These are phyloP conservation scores for Heritiera fomes DNA, from an alignment of 345 rosid species.

Conservation along the genomic window DNA sequence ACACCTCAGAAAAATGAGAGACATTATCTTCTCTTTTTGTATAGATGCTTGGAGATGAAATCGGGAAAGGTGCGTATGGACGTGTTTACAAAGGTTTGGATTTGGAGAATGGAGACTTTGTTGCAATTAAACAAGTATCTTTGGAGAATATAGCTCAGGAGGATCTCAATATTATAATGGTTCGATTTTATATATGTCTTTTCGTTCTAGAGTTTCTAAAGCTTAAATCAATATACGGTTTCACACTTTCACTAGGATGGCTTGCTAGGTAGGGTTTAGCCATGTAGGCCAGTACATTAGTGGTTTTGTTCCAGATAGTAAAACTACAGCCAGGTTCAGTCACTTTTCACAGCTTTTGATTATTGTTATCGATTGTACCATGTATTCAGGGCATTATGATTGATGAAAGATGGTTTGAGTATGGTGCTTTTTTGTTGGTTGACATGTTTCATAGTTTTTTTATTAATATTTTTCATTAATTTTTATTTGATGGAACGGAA, in stretches of 20 bases:
- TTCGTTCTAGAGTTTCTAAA: not conserved
- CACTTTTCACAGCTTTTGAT: too few relatives aligned
- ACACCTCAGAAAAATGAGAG: not conserved
- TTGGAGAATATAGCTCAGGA: conserved; percentile 97
- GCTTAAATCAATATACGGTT: too few relatives aligned
- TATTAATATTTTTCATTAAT: not conserved
- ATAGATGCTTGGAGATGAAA: conserved; percentile 99
- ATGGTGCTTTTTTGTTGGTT: not conserved
- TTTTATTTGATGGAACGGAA: not conserved
- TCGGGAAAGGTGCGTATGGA: conserved; percentile 99
- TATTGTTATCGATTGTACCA: not conserved
- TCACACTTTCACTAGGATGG: not conserved
- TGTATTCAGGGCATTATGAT: not conserved
- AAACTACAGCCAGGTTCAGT: not conserved
- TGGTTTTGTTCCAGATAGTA: not conserved
- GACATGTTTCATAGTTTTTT: not conserved
- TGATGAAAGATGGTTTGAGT: not conserved
- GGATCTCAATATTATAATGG: conserved; percentile 98
- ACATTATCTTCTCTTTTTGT: not conserved
- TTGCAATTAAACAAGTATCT: conserved; percentile 97
- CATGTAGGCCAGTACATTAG: too few relatives aligned
- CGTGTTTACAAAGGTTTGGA: conserved; percentile 98
- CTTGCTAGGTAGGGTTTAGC: not conserved
- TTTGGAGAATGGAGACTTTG: conserved; percentile 99
- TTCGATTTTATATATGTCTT: conserved; percentile 33